A percentile compares a stretch with the other conserved stretches of the same genome.
These are phyloP conservation scores for Cryphonectria radicalis DNA, from an alignment of 2,329 filamentous ascomycete genomes.

Conservation along the genomic window DNA sequence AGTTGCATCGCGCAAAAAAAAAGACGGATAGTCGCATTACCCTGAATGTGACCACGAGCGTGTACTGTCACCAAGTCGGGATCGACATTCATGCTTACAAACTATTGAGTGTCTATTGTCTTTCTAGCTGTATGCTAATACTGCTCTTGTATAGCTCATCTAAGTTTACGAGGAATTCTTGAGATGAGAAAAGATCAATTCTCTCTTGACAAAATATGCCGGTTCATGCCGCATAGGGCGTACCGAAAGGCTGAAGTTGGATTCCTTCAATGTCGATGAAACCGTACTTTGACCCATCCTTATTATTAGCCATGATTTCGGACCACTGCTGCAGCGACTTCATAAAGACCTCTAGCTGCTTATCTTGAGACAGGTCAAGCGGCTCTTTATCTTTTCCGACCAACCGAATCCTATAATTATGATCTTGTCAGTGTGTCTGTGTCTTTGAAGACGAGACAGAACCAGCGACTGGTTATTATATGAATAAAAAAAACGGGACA, in stretches of 20 bases:
- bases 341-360: slow-evolving; percentile 38
- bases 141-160: neutral
- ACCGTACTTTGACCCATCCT: slow-evolving; percentile 39
- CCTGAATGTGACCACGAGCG: neutral
- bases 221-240: slow-evolving; percentile 31
- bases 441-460: neutral
- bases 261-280: slow-evolving; percentile 39
- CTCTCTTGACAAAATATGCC: neutral
- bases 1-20: neutral
- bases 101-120: neutral
- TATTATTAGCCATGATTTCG: slow-evolving; percentile 38
- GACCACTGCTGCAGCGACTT: slow-evolving; percentile 38
- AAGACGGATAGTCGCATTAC: neutral
- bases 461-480: too few relatives aligned
- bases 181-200: neutral
- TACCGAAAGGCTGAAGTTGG: slow-evolving; percentile 41
- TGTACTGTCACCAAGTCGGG: neutral
- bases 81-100: too few relatives aligned
- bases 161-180: neutral
- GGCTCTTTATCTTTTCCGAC: slow-evolving; percentile 34
- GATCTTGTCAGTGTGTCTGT: neutral
- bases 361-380: slow-evolving; percentile 38
- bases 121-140: neutral
- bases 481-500: neutral
- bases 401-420: slow-evolving; percentile 21